These are phyloP conservation scores for Cyberlindnera euphorbiae DNA, from an alignment of 805 yeast species.

Conservation along the genomic window DNA sequence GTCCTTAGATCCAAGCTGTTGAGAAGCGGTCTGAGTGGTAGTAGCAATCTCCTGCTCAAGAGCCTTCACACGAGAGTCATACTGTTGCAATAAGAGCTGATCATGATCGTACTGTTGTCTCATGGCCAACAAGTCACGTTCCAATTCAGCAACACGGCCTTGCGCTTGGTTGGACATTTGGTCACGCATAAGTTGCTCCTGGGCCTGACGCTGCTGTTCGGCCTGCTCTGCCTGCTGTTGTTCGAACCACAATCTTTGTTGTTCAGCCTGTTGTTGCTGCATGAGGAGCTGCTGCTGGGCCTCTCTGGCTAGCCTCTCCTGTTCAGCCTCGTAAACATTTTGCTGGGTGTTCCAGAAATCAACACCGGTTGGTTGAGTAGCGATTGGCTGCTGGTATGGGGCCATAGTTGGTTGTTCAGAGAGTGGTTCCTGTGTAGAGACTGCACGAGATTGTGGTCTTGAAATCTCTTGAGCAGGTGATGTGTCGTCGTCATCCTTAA, in stretches of 20 bases:
- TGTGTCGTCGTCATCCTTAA: slow-evolving; percentile 25
- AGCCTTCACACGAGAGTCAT: slow-evolving; percentile 78
- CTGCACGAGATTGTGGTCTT: slow-evolving; percentile 15
- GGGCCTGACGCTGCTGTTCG: slow-evolving; percentile 64
- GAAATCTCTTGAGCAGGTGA: slow-evolving; percentile 17
- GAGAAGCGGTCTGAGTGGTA: slow-evolving; percentile 59
- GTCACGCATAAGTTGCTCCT: slow-evolving; percentile 60
- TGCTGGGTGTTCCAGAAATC: slow-evolving; percentile 45
- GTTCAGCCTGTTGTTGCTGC: slow-evolving; percentile 63
- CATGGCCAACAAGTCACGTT: slow-evolving; percentile 70
- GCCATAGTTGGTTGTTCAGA: slow-evolving; percentile 41
- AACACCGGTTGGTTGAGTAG: slow-evolving; percentile 52
- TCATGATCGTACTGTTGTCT: slow-evolving; percentile 83
- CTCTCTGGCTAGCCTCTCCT: slow-evolving; percentile 53
- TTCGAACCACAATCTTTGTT: slow-evolving; percentile 65
- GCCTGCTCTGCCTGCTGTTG: slow-evolving; percentile 70
- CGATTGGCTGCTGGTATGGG: slow-evolving; percentile 34
- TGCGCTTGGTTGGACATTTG: slow-evolving; percentile 72
- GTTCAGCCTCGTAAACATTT: slow-evolving; percentile 52
- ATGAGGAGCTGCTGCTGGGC: slow-evolving; percentile 59
- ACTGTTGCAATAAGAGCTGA: slow-evolving; percentile 78
- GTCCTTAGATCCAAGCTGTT: slow-evolving; percentile 71
- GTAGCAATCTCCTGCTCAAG: slow-evolving; percentile 68
- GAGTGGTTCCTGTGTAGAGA: slow-evolving; percentile 40
- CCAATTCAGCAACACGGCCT: slow-evolving; percentile 74